These are phyloP conservation scores for Dipteronia sinensis DNA, from an alignment of 345 rosid species.

Conservation along the genomic window DNA sequence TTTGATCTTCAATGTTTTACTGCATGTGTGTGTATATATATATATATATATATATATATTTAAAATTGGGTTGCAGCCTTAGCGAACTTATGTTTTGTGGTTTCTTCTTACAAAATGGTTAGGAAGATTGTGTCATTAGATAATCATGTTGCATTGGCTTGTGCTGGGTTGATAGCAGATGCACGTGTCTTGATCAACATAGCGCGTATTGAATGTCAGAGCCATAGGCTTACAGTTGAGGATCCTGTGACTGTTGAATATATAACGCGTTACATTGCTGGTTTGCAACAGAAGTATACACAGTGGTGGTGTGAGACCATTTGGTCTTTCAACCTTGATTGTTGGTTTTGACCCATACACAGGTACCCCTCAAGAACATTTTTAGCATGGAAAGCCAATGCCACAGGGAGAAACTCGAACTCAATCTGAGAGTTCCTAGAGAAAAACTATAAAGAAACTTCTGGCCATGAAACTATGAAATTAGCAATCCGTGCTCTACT, in stretches of 20 bases:
- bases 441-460: constrained; percentile 82
- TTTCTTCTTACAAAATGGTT: constrained; percentile 55
- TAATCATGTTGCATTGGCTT: constrained; percentile 78
- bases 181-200: constrained; percentile 72
- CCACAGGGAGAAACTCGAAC: constrained; percentile 92
- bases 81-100: not conserved
- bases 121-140: constrained; percentile 86
- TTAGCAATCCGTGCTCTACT: constrained; percentile 89
- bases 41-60: too few species aligned
- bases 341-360: constrained; percentile 85
- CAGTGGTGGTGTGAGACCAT: constrained; percentile 93
- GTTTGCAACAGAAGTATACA: constrained; percentile 90
- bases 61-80: not conserved
- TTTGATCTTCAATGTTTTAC: too few species aligned
- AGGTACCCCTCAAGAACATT: constrained; percentile 83
- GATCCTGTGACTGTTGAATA: constrained; percentile 95
- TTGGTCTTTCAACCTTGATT: constrained; percentile 74
- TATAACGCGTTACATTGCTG: constrained; percentile 89
- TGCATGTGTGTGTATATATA: too few species aligned
- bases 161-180: constrained; percentile 85
- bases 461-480: constrained; percentile 88
- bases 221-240: constrained; percentile 90
- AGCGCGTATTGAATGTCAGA: constrained; percentile 72
- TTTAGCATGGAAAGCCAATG: constrained; percentile 97
- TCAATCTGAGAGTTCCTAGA: constrained; percentile 85